Evolutionary conservation across 768 basidiomycete genomes (phyloP).

Genomic region (Hericium alpestre): DNA sequence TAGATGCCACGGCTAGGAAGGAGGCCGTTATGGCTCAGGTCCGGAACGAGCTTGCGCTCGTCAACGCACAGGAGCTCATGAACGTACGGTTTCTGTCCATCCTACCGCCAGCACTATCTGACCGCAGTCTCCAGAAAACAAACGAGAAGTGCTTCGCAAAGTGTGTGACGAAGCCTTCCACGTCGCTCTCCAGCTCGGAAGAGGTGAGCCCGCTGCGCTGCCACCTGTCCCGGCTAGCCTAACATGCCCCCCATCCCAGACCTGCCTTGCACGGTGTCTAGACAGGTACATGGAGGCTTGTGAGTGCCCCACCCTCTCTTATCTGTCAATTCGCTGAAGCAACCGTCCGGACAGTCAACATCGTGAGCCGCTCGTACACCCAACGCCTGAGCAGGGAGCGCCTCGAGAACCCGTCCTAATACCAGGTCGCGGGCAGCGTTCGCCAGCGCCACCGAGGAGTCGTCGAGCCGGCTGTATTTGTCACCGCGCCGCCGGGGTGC

Average conservation of each 20-base stretch:
- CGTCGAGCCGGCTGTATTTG: too few species aligned
- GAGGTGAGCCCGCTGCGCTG: slow-evolving; percentile 35
- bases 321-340: not conserved
- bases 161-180: slow-evolving; percentile 68
- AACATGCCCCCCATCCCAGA: slow-evolving; percentile 29
- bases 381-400: slow-evolving; percentile 48
- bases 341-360: slow-evolving; percentile 45
- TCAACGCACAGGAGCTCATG: slow-evolving; percentile 75
- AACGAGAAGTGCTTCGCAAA: slow-evolving; percentile 71
- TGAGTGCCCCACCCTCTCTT: slow-evolving; percentile 28
- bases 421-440: too few species aligned
- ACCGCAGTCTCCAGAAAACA: slow-evolving; percentile 42
- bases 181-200: slow-evolving; percentile 58
- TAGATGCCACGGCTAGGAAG: slow-evolving; percentile 29
- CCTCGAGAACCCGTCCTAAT: slow-evolving; percentile 8
- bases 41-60: slow-evolving; percentile 57
- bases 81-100: slow-evolving; percentile 34
- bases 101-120: not conserved
- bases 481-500: not conserved
- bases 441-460: too few species aligned
- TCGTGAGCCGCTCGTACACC: slow-evolving; percentile 63
- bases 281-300: slow-evolving; percentile 82
- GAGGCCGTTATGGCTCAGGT: slow-evolving; percentile 50
- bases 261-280: slow-evolving; percentile 64
- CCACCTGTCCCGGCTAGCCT: not conserved